Percentiles rank a stretch among this genome's conserved stretches.
Conservation (phyloP, 1,139 yeast genomes). For the Hyphopichia burtonii region DNA sequence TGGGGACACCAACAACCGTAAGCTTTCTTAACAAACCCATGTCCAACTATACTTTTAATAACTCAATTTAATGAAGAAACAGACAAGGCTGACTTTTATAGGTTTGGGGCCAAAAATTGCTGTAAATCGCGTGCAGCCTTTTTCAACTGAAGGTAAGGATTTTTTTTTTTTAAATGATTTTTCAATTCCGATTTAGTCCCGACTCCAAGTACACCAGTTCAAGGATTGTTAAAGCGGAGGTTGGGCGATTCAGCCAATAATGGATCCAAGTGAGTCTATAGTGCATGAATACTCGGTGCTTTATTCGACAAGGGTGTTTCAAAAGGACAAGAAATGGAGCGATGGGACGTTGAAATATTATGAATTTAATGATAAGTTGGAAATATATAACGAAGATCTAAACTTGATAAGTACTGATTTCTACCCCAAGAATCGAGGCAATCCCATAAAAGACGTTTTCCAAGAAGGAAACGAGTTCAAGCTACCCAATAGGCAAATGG, state of each 20-base stretch:
- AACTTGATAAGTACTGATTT: constrained; percentile 36
- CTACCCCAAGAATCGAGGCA: constrained; percentile 14
- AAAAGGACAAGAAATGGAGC: constrained; percentile 53
- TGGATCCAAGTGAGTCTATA: constrained; percentile 17
- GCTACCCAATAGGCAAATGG: constrained; percentile 13
- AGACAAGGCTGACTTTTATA: not conserved
- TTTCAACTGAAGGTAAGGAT: too few species aligned
- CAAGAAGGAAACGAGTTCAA: constrained; percentile 13
- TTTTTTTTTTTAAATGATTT: not conserved
- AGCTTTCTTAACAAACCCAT: not conserved
- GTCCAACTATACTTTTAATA: too few species aligned
- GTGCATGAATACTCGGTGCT: constrained; percentile 38
- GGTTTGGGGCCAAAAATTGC: not conserved
- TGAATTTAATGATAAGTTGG: constrained; percentile 47
- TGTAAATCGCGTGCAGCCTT: not conserved
- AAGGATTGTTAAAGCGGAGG: too few species aligned
- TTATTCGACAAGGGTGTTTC: constrained; percentile 46
- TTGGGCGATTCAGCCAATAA: not conserved
- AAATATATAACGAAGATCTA: constrained; percentile 39
- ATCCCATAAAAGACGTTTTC: constrained; percentile 11
- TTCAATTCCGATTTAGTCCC: not conserved
- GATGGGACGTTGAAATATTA: constrained; percentile 53
- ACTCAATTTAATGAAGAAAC: not conserved
- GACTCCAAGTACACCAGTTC: not conserved
- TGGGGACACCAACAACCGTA: not conserved